Evolutionary conservation across 495 filamentous ascomycete genomes (phyloP).

Genomic region (Penicillium waksmanii): DNA sequence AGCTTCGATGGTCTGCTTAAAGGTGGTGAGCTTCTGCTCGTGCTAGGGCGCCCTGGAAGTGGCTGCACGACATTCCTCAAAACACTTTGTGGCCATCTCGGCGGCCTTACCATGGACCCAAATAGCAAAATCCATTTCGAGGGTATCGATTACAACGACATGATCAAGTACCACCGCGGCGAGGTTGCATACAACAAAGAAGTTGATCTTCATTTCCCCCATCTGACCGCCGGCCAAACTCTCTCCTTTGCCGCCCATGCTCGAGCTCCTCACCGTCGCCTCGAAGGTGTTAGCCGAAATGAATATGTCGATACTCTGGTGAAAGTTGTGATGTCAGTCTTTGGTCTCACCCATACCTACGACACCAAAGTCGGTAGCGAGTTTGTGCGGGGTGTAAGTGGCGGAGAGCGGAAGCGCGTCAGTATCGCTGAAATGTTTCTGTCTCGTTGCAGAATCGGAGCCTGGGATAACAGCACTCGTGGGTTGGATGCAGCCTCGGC

Average conservation of each 20-base stretch:
- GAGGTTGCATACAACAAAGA: slow-evolving; percentile 66
- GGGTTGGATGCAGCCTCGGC: slow-evolving; percentile 85
- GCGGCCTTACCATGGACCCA: slow-evolving; percentile 39
- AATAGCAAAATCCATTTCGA: slow-evolving; percentile 50
- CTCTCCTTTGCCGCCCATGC: slow-evolving; percentile 62
- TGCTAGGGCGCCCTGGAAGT: slow-evolving; percentile 47
- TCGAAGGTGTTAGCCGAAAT: slow-evolving; percentile 43
- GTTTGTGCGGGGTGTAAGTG: slow-evolving; percentile 70
- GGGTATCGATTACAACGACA: slow-evolving; percentile 48
- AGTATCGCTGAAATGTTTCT: slow-evolving; percentile 58
- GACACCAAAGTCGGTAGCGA: slow-evolving; percentile 48
- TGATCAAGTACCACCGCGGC: slow-evolving; percentile 60
- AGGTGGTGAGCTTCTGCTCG: slow-evolving; percentile 42
- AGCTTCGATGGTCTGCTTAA: slow-evolving; percentile 41
- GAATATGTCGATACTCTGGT: slow-evolving; percentile 47
- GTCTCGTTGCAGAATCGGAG: slow-evolving; percentile 69
- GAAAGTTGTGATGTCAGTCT: slow-evolving; percentile 62
- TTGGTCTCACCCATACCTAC: slow-evolving; percentile 59
- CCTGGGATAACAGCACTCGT: slow-evolving; percentile 85
- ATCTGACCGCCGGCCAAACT: slow-evolving; percentile 66
- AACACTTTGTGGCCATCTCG: slow-evolving; percentile 39
- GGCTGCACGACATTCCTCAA: slow-evolving; percentile 45
- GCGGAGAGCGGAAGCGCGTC: slow-evolving; percentile 75
- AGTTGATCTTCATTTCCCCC: slow-evolving; percentile 66
- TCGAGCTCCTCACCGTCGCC: slow-evolving; percentile 45